These are phyloP conservation scores for Fraxinus latifolia DNA, from an alignment of 305 asterid species.

Conservation along the genomic window DNA sequence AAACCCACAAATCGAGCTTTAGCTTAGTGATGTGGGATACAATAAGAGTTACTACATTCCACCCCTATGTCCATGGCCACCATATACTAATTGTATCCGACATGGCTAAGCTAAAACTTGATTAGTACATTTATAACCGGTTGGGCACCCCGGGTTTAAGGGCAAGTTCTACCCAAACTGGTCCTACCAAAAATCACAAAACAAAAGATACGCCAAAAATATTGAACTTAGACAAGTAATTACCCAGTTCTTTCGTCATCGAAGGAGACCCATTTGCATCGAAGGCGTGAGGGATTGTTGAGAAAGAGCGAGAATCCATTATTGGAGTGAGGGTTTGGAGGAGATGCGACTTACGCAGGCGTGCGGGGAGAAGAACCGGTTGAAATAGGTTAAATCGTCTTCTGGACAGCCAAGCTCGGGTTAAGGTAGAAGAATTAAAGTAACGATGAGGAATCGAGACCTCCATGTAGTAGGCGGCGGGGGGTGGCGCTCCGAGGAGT, in stretches of 20 bases:
- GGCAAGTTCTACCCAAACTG: not conserved
- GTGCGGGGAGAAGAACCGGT: constrained; percentile 31
- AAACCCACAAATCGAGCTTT: not conserved
- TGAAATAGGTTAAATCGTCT: constrained; percentile 26
- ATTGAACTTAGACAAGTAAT: not conserved
- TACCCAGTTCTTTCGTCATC: constrained; percentile 37
- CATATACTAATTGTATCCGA: not conserved
- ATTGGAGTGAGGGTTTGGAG: constrained; percentile 21
- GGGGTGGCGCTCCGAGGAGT: constrained; percentile 27
- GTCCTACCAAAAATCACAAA: not conserved
- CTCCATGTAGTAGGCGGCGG: constrained; percentile 39
- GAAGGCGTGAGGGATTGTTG: constrained; percentile 33
- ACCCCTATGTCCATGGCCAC: not conserved
- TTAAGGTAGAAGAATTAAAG: constrained; percentile 18
- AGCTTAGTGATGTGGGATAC: not conserved
- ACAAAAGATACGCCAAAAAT: not conserved
- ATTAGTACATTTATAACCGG: not conserved
- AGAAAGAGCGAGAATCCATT: constrained; percentile 31
- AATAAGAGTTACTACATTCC: not conserved
- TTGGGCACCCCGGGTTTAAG: not conserved
- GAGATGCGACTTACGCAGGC: constrained; percentile 32
- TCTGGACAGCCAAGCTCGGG: constrained; percentile 22
- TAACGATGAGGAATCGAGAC: constrained; percentile 38
- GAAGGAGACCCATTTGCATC: constrained; percentile 44
- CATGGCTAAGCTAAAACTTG: not conserved